These are phyloP conservation scores for Fusarium chuoi DNA, from an alignment of 2,329 filamentous ascomycete genomes.

Conservation along the genomic window DNA sequence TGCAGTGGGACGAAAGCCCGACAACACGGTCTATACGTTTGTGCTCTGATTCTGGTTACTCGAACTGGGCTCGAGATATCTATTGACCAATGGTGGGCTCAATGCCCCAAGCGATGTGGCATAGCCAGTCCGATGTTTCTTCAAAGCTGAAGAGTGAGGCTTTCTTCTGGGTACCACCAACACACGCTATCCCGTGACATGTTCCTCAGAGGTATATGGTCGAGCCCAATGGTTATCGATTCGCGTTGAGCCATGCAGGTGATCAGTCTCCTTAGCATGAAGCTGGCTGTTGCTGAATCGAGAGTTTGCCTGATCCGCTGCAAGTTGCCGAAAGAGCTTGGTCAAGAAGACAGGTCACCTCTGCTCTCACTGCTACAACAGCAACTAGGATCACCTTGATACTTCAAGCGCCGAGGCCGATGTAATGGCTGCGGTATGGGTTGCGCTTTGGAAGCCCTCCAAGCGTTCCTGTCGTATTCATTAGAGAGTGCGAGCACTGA, in stretches of 20 bases:
- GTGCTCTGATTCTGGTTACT: not conserved
- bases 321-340: not conserved
- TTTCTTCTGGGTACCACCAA: not conserved
- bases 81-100: not conserved
- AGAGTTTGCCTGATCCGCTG: not conserved
- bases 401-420: not conserved
- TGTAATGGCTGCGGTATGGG: not conserved
- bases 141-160: not conserved
- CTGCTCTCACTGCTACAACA: not conserved
- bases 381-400: not conserved
- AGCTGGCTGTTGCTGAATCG: not conserved
- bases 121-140: not conserved
- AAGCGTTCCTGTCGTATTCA: constrained; percentile 13
- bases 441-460: constrained; percentile 11
- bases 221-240: not conserved
- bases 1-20: not conserved
- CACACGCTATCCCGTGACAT: not conserved
- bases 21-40: not conserved
- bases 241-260: not conserved
- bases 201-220: not conserved
- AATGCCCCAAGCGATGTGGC: not conserved
- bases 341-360: not conserved
- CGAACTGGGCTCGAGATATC: not conserved
- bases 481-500: constrained; percentile 5
- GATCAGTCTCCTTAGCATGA: not conserved